Percentiles rank a stretch among this genome's conserved stretches.
Evolutionary conservation across 2,329 filamentous ascomycete species (phyloP).

Genomic region (Trichoderma afroharzianum): DNA sequence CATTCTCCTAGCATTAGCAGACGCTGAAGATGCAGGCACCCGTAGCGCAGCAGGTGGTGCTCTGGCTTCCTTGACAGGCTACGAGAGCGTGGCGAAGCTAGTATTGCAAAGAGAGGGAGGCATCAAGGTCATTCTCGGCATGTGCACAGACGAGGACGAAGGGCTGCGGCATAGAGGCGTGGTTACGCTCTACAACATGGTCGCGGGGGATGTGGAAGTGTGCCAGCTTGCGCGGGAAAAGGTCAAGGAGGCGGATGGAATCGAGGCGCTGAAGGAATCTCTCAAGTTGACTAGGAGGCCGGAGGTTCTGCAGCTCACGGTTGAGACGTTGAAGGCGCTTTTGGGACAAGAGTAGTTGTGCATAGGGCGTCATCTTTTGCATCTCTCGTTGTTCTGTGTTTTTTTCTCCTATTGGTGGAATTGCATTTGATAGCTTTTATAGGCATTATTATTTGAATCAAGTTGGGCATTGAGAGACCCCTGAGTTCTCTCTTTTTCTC

Average conservation of each 20-base stretch:
- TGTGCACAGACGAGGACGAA: slow-evolving; percentile 72
- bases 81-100: slow-evolving; percentile 68
- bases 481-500: not conserved
- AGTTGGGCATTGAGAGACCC: not conserved
- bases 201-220: slow-evolving; percentile 61
- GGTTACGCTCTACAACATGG: slow-evolving; percentile 71
- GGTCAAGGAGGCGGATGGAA: slow-evolving; percentile 58
- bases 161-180: slow-evolving; percentile 69
- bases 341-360: slow-evolving; percentile 41
- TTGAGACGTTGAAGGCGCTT: slow-evolving; percentile 69
- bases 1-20: slow-evolving; percentile 80
- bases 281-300: slow-evolving; percentile 65
- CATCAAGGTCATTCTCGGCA: slow-evolving; percentile 69
- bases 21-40: slow-evolving; percentile 77
- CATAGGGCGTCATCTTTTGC: not conserved
- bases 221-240: slow-evolving; percentile 59
- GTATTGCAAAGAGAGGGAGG: slow-evolving; percentile 70
- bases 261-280: slow-evolving; percentile 65
- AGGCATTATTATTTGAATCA: not conserved
- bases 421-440: not conserved
- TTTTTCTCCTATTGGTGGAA: not conserved
- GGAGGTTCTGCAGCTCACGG: slow-evolving; percentile 67
- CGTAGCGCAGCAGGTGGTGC: slow-evolving; percentile 84
- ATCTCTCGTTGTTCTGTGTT: not conserved
- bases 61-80: slow-evolving; percentile 76